A percentile compares a stretch with the other conserved stretches of the same genome.
These are phyloP conservation scores for Podila horticola DNA, from an alignment of 192 early-diverging fungal genomes.

Conservation along the genomic window DNA sequence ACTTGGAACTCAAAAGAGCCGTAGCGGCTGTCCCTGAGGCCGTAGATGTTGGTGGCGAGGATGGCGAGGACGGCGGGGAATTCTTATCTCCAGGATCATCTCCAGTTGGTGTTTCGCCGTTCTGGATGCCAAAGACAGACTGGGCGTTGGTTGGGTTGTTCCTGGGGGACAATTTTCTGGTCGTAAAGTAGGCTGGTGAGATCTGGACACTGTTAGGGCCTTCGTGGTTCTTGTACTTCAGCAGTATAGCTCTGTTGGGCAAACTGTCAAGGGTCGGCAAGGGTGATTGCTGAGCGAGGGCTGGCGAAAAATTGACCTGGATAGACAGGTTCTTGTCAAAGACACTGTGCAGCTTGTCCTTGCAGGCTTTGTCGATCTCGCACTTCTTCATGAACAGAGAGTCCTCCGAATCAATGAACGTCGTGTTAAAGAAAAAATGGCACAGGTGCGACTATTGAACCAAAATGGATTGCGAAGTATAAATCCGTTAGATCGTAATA, in stretches of 20 bases:
- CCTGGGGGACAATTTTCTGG: conserved; percentile 11
- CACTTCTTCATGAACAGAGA: conserved; percentile 30
- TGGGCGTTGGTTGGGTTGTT: conserved; percentile 2
- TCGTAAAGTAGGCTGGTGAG: conserved; percentile 34
- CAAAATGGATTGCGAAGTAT: background rate
- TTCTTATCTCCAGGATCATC: background rate
- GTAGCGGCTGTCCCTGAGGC: background rate
- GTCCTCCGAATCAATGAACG: conserved; percentile 36
- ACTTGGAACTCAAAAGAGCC: background rate
- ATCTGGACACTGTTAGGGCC: conserved; percentile 38
- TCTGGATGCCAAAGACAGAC: conserved; percentile 1
- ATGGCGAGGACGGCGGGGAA: background rate
- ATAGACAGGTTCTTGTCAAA: conserved; percentile 51
- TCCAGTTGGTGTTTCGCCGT: background rate
- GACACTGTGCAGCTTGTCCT: conserved; percentile 37
- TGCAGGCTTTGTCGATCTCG: conserved; percentile 54
- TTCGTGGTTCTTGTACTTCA: conserved; percentile 44
- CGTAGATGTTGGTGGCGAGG: background rate
- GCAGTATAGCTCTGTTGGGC: conserved; percentile 26
- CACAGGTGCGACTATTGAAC: conserved; percentile 33
- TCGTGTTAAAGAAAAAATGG: conserved; percentile 62
- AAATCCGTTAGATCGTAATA: background rate
- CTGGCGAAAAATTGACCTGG: conserved; percentile 22
- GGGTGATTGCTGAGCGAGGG: conserved; percentile 28
- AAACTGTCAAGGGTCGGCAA: conserved; percentile 26